Percentiles rank a stretch among this genome's conserved stretches.
phyloP scores from a whole-genome alignment of 495 filamentous ascomycete species.

The Talaromyces thailandensis region DNA sequence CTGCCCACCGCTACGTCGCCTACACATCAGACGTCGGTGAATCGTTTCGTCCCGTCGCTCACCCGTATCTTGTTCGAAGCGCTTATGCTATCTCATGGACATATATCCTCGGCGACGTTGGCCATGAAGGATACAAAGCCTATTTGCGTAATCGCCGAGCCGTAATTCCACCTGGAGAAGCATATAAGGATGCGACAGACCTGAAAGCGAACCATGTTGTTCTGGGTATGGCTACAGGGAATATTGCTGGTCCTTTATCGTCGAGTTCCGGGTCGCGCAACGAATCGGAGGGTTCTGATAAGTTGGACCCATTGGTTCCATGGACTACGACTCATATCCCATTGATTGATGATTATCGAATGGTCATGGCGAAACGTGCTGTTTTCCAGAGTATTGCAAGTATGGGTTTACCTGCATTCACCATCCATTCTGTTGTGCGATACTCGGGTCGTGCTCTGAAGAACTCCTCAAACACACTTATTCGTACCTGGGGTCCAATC shows the following conservation, averaged over 20 bases:
- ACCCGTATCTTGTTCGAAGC: constrained; percentile 67
- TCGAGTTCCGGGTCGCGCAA: constrained; percentile 9
- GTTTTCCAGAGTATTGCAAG: constrained; percentile 84
- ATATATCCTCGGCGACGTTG: constrained; percentile 84
- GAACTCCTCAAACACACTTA: constrained; percentile 57
- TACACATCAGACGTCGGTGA: constrained; percentile 98
- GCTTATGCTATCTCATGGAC: constrained; percentile 92
- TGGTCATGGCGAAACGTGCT: constrained; percentile 83
- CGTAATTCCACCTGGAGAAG: constrained; percentile 27
- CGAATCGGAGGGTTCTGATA: not conserved
- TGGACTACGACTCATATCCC: constrained; percentile 44
- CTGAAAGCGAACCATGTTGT: constrained; percentile 20
- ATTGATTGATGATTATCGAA: constrained; percentile 79
- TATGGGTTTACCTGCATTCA: constrained; percentile 93
- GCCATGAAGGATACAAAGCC: constrained; percentile 91
- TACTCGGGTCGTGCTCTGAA: constrained; percentile 81
- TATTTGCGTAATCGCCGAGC: constrained; percentile 71
- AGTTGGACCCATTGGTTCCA: constrained; percentile 16
- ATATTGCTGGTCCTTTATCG: constrained; percentile 16
- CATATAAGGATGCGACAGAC: constrained; percentile 34
- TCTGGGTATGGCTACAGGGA: constrained; percentile 32
- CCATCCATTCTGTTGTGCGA: constrained; percentile 83
- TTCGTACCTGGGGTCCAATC: constrained; percentile 83
- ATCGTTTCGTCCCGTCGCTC: constrained; percentile 87
- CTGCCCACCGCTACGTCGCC: constrained; percentile 91